phyloP scores from a whole-genome alignment of 73 alveolate species.

The Paramecium bursaria region DNA sequence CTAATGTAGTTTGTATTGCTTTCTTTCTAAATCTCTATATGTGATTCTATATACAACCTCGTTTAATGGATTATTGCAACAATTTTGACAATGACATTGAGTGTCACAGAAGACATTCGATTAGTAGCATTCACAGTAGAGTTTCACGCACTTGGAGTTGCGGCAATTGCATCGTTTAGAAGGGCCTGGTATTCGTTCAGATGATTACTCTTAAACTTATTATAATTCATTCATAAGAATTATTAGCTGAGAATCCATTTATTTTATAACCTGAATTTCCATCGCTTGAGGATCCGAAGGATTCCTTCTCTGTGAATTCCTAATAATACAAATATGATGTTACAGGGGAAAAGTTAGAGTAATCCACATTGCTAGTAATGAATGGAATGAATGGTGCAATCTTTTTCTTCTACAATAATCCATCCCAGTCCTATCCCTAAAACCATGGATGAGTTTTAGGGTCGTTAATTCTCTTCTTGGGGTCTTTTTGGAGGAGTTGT shows the following conservation, averaged over 20 bases:
- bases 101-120: slow-evolving; percentile 42
- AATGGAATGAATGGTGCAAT: slow-evolving; percentile 26
- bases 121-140: slow-evolving; percentile 94
- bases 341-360: slow-evolving; percentile 22
- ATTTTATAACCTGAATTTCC: slow-evolving; percentile 36
- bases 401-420: neutral
- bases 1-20: slow-evolving; percentile 70
- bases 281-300: slow-evolving; percentile 49
- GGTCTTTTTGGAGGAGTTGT: slow-evolving; percentile 77
- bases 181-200: too few relatives aligned
- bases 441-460: slow-evolving; percentile 84
- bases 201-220: too few relatives aligned
- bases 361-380: slow-evolving; percentile 12
- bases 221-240: slow-evolving; percentile 46
- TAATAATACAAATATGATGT: neutral
- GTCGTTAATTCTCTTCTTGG: slow-evolving; percentile 82
- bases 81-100: slow-evolving; percentile 80
- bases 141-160: slow-evolving; percentile 92
- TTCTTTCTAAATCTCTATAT: slow-evolving; percentile 63
- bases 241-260: slow-evolving; percentile 51
- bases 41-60: slow-evolving; percentile 26
- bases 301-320: slow-evolving; percentile 44
- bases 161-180: slow-evolving; percentile 87
- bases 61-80: slow-evolving; percentile 74
- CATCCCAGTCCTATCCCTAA: slow-evolving; percentile 28